Conservation (phyloP, 2,329 filamentous ascomycete genomes). For the Chalaropsis thielavioides region DNA sequence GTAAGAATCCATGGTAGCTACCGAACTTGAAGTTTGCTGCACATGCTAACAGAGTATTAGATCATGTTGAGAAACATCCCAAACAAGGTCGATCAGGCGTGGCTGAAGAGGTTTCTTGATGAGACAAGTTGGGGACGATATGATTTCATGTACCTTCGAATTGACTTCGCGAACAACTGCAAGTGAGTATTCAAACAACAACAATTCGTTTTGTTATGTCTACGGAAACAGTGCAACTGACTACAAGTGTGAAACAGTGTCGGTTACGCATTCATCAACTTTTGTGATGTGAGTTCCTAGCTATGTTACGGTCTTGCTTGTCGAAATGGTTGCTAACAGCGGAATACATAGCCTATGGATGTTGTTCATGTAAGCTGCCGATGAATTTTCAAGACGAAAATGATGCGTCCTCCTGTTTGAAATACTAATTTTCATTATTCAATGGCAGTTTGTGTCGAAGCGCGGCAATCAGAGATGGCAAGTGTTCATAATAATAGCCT, state of each 20-base stretch:
- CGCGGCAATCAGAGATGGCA: conserved; percentile 59
- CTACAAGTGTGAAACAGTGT: conserved; percentile 42
- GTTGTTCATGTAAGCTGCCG: conserved; percentile 48
- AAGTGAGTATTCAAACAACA: conserved; percentile 41
- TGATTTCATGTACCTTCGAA: conserved; percentile 90
- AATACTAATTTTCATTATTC: not conserved
- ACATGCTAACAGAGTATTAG: conserved; percentile 27
- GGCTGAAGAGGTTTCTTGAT: conserved; percentile 68
- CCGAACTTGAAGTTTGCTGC: not conserved
- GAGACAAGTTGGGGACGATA: conserved; percentile 67
- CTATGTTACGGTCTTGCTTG: not conserved
- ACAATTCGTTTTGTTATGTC: not conserved
- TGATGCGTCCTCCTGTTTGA: not conserved
- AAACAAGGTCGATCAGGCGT: conserved; percentile 67
- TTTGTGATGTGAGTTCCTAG: conserved; percentile 50
- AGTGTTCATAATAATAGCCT: conserved; percentile 17
- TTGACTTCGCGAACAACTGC: conserved; percentile 73
- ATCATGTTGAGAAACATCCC: conserved; percentile 95
- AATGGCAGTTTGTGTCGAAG: conserved; percentile 50
- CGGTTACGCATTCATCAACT: conserved; percentile 96
- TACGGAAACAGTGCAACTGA: conserved; percentile 14
- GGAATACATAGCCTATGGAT: conserved; percentile 45
- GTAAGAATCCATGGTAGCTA: conserved; percentile 32
- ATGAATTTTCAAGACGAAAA: too few relatives aligned
- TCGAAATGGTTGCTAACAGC: not conserved